phyloP scores from a whole-genome alignment of 345 rosid genomes.

The Sapria himalayana region DNA sequence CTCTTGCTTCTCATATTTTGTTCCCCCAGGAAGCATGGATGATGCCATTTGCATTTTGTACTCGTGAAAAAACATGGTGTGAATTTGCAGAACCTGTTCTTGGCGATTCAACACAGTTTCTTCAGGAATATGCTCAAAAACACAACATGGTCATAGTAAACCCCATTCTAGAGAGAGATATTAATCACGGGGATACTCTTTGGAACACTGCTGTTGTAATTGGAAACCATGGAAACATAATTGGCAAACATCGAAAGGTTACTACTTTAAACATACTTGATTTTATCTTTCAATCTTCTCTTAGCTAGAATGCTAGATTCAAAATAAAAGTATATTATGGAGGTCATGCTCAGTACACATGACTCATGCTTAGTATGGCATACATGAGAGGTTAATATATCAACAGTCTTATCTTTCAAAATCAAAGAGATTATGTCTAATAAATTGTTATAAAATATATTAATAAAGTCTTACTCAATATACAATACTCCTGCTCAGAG shows the following conservation, averaged over 20 bases:
- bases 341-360: too few species aligned
- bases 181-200: slow-evolving; percentile 69
- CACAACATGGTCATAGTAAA: slow-evolving; percentile 77
- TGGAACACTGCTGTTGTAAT: slow-evolving; percentile 89
- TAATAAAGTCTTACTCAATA: too few species aligned
- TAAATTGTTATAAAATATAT: too few species aligned
- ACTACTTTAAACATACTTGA: slow-evolving; percentile 1
- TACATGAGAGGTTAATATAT: too few species aligned
- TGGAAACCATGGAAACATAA: slow-evolving; percentile 71
- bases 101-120: slow-evolving; percentile 69
- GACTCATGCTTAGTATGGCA: too few species aligned
- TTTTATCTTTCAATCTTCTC: slow-evolving; percentile 2
- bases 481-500: too few species aligned
- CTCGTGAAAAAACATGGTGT: slow-evolving; percentile 92
- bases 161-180: slow-evolving; percentile 86
- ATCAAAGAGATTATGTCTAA: too few species aligned
- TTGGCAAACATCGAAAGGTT: slow-evolving; percentile 94
- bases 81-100: slow-evolving; percentile 84
- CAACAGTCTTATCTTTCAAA: too few species aligned
- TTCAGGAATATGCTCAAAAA: slow-evolving; percentile 52
- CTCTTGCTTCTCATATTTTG: not conserved
- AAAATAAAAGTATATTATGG: too few species aligned
- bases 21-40: slow-evolving; percentile 72
- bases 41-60: slow-evolving; percentile 94
- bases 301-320: too few species aligned